Percentiles rank a stretch among this genome's conserved stretches.
Conservation (phyloP, 2,329 filamentous ascomycete genomes). For the Diaporthe batatas region DNA sequence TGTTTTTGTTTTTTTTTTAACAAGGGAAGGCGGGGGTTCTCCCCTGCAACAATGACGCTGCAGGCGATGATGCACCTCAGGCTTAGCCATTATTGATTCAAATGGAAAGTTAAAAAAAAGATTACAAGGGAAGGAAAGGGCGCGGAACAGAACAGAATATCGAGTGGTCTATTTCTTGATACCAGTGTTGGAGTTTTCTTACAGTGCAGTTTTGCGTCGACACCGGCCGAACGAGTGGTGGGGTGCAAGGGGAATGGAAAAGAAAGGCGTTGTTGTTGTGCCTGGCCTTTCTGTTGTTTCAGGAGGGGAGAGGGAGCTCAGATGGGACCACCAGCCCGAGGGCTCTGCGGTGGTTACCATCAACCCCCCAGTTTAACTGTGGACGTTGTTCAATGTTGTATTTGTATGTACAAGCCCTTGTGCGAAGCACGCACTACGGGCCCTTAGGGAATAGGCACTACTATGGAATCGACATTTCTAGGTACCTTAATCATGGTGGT, state of each 20-base stretch:
- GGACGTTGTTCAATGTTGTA: slow-evolving; percentile 13
- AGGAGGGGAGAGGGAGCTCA: too few relatives aligned
- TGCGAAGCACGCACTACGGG: not conserved
- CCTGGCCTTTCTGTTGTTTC: not conserved
- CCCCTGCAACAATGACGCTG: not conserved
- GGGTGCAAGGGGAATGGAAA: not conserved
- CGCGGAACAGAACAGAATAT: not conserved
- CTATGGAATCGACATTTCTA: too few relatives aligned
- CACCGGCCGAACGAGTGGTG: not conserved
- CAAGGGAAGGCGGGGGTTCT: too few relatives aligned
- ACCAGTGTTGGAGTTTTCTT: slow-evolving; percentile 31
- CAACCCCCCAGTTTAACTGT: not conserved
- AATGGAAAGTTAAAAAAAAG: too few relatives aligned
- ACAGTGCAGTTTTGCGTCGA: slow-evolving; percentile 17
- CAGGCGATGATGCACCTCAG: not conserved
- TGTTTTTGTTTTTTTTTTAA: not conserved
- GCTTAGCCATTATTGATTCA: not conserved
- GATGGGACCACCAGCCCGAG: not conserved
- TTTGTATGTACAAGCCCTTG: not conserved
- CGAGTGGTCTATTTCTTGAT: slow-evolving; percentile 29
- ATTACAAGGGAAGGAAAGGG: not conserved
- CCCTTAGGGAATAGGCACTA: too few relatives aligned
- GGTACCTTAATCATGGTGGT: too few relatives aligned
- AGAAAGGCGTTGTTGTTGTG: slow-evolving; percentile 10
- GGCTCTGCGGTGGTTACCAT: too few relatives aligned